A percentile compares a stretch with the other conserved stretches of the same genome.
phyloP scores from a whole-genome alignment of 169 alveolate species.

The Eimeria sp. region DNA sequence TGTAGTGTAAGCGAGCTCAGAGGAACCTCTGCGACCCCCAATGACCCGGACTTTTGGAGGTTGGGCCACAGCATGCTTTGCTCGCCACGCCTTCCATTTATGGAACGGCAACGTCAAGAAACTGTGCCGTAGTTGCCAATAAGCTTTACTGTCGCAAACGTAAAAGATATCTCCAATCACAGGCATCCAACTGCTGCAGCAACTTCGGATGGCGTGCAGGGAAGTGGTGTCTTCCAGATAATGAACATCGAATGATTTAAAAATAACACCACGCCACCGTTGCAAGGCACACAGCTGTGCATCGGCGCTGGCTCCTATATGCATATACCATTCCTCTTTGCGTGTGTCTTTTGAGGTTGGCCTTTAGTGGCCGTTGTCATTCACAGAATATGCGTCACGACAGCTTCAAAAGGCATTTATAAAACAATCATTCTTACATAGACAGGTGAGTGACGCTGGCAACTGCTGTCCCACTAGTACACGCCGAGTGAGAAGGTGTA shows the following conservation, averaged over 20 bases:
- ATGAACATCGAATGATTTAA: neutral
- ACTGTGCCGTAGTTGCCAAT: neutral
- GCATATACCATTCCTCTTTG: neutral
- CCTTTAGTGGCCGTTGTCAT: neutral
- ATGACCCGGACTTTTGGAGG: neutral
- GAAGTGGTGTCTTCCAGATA: neutral
- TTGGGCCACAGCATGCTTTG: neutral
- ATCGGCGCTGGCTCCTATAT: neutral
- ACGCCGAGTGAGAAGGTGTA: neutral
- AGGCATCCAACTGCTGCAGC: slow-evolving; percentile 20
- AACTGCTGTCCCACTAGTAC: neutral
- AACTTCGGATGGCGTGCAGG: neutral
- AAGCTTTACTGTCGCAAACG: neutral
- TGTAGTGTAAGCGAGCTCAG: neutral
- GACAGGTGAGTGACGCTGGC: neutral
- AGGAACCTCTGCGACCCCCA: neutral
- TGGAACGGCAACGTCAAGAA: neutral
- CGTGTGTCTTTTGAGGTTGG: neutral
- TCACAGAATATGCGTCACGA: neutral
- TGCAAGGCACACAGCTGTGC: neutral
- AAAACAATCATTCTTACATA: neutral
- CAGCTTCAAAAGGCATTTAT: neutral
- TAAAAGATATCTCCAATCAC: neutral
- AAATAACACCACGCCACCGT: neutral
- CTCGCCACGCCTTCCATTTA: neutral